Evolutionary conservation across 345 rosid species (phyloP).

Genomic region (Hypericum perforatum): DNA sequence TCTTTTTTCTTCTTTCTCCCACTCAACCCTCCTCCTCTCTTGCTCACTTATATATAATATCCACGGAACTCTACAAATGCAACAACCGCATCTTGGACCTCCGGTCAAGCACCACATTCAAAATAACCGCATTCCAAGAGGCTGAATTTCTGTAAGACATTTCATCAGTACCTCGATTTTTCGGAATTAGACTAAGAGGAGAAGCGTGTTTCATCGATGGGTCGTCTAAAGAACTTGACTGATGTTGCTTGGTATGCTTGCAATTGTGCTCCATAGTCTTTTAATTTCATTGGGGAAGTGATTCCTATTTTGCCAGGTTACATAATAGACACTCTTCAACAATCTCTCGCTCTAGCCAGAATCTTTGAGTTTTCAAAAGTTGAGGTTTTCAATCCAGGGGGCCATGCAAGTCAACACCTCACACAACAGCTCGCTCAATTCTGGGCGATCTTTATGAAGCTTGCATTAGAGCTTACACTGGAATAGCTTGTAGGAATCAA

Average conservation of each 20-base stretch:
- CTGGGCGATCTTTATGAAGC: conserved; percentile 95
- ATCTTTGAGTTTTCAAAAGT: conserved; percentile 98
- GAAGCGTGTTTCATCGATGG: no score
- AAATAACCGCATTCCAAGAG: no score
- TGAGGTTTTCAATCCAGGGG: conserved; percentile 98
- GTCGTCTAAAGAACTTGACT: conserved; percentile 95
- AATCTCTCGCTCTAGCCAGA: conserved; percentile 97
- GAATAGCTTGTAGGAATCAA: conserved; percentile 97
- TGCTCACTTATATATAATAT: no score
- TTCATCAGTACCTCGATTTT: no score
- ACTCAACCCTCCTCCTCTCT: no score
- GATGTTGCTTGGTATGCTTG: conserved; percentile 87
- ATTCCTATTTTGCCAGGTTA: conserved; percentile 96
- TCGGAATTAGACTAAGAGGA: no score
- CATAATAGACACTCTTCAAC: conserved; percentile 94
- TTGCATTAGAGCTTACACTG: conserved; percentile 94
- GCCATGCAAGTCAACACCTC: conserved; percentile 99
- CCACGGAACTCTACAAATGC: no score
- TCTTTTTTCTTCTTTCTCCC: no score
- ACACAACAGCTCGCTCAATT: conserved; percentile 89
- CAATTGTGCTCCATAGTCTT: conserved; percentile 97
- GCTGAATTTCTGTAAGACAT: no score
- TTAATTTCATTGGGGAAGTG: conserved; percentile 99
- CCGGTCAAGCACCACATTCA: no score
- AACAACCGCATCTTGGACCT: no score